Evolutionary conservation across 148 eudicot genomes (phyloP), one percentile per base, ranked within the genome.

Genomic region (Fagopyrum esculentum): DNA sequence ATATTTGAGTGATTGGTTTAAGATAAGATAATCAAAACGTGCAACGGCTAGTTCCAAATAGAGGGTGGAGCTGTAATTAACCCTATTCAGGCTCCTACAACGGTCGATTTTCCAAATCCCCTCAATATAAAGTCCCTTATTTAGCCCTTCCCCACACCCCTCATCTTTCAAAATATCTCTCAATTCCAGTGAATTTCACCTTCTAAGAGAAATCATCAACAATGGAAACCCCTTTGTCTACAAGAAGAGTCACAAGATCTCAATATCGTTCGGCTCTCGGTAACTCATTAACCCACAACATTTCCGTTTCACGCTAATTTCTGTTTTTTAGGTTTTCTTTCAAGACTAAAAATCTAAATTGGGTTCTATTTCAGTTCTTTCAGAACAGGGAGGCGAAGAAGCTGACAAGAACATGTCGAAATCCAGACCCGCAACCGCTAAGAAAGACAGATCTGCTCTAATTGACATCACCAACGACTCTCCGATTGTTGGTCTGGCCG

Each of bases 401-500:
- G 74, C 88, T n/a, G 93, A 86, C 45, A 86, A 80, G 75, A 71
- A 55, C 43, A 7, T 59, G 3, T 17, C 79, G 63, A 80, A 80
- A 29, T 78, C 77, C 26, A 83, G 77, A 81, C 80, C 46, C 2
- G 54, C 60, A 81, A 79, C 40, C 5, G 69, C 63, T 30, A 80
- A 78, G 16, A 77, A 83, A 77, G 91, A 86, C 35, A 79, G 86
- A 71, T 77, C 82, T 0, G 90, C 82, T 1, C 76, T 95, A 4
- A 78, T 87, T 13, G 99, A 95, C 52, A 95, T 92, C 74, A 90
- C 96, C 11, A 95, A 95, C 50, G 97, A 92, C 82, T 95, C 98
- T 2, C 99, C 99, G 0, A 89, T 92, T 15, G 89, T 90, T 15
- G 99, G 99, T 19, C 52, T 95, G 43, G 99, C 99, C 8, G 55